These are phyloP conservation scores for Fusarium marasasianum DNA, from an alignment of 2,329 filamentous ascomycete genomes.

Conservation along the genomic window DNA sequence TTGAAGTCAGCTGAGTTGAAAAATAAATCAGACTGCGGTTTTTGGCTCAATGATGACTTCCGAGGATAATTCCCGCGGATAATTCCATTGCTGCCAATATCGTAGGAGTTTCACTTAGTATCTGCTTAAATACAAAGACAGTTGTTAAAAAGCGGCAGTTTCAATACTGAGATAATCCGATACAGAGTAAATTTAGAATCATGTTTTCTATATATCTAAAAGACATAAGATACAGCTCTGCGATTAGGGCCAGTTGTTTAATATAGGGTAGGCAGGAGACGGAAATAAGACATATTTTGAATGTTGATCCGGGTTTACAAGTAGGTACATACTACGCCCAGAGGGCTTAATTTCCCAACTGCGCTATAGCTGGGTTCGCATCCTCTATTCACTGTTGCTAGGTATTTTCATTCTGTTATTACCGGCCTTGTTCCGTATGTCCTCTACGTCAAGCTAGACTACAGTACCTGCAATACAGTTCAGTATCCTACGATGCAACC, in stretches of 20 bases:
- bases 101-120: too few relatives aligned
- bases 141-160: background rate
- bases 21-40: too few relatives aligned
- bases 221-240: background rate
- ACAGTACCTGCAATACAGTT: rapidly evolving
- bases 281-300: too few relatives aligned
- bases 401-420: rapidly evolving
- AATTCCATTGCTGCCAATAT: too few relatives aligned
- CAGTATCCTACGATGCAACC: background rate
- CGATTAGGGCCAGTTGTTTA: rapidly evolving
- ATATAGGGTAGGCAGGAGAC: background rate
- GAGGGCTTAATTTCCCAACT: rapidly evolving
- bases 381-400: background rate
- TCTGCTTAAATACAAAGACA: rapidly evolving
- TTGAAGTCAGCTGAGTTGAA: background rate
- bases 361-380: background rate
- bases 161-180: rapidly evolving
- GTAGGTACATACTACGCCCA: background rate
- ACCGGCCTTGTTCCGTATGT: background rate
- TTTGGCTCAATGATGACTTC: too few relatives aligned
- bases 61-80: rapidly evolving
- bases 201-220: rapidly evolving
- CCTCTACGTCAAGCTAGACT: too few relatives aligned
- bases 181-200: rapidly evolving
- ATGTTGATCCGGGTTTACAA: too few relatives aligned